These are phyloP conservation scores for Trichoderma breve DNA, from an alignment of 2,329 filamentous ascomycete genomes.

Conservation along the genomic window DNA sequence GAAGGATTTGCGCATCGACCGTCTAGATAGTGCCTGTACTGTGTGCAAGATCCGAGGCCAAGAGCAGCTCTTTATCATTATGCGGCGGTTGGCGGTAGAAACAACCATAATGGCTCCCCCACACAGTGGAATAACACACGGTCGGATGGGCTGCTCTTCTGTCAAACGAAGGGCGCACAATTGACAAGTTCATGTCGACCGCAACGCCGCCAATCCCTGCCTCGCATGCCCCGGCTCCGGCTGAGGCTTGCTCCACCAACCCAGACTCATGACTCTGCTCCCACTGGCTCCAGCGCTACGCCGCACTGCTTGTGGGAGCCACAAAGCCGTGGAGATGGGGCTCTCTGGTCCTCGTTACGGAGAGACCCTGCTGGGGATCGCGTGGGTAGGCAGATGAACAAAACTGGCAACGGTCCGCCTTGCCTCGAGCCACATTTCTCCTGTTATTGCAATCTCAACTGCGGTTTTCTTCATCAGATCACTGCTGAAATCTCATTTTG, in stretches of 20 bases:
- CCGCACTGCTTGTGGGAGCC: constrained; percentile 16
- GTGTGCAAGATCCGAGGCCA: not conserved
- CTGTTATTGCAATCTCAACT: not conserved
- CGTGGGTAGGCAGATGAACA: constrained; percentile 16
- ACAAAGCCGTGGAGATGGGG: constrained; percentile 9
- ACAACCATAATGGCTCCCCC: not conserved
- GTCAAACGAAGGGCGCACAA: constrained; percentile 41
- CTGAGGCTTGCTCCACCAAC: constrained; percentile 18
- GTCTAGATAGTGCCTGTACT: not conserved
- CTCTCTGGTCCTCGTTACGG: not conserved
- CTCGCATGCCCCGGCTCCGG: constrained; percentile 19
- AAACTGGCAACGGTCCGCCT: constrained; percentile 19
- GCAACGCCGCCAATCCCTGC: constrained; percentile 14
- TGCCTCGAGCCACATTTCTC: constrained; percentile 1
- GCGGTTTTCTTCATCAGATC: not conserved
- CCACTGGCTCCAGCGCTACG: constrained; percentile 20
- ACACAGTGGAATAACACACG: constrained; percentile 3
- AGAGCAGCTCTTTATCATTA: not conserved
- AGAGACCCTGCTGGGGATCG: constrained; percentile 17
- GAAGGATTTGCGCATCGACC: constrained; percentile 7
- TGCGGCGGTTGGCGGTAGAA: not conserved
- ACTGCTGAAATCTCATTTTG: not conserved
- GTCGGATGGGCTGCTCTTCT: constrained; percentile 4
- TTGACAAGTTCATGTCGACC: constrained; percentile 31
- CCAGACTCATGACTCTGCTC: constrained; percentile 18